Conservation (phyloP, 306 rosid species). For the Mucuna pruriens region DNA sequence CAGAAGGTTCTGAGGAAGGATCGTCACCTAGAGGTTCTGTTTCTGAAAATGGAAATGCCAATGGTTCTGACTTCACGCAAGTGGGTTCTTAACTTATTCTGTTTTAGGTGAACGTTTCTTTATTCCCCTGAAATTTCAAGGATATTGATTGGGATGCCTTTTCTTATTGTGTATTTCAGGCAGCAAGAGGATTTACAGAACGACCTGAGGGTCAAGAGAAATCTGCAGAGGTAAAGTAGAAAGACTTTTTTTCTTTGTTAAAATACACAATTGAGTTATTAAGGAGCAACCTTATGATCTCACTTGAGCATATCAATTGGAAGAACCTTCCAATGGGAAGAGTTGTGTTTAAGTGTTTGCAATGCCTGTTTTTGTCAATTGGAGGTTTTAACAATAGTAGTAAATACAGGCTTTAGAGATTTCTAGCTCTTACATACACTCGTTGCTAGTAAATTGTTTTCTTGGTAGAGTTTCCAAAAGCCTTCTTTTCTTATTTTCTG, state of each 20-base stretch:
- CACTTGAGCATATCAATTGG: neutral
- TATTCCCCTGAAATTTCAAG: neutral
- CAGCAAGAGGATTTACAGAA: constrained; percentile 59
- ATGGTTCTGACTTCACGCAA: constrained; percentile 53
- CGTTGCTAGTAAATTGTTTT: neutral
- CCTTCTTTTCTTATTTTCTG: neutral
- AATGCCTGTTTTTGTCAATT: neutral
- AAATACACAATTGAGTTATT: constrained; percentile 15
- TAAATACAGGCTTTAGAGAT: neutral
- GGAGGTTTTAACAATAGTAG: neutral
- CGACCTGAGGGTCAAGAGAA: constrained; percentile 59
- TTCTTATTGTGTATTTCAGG: constrained; percentile 54
- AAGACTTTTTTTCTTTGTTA: neutral
- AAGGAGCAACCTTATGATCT: neutral
- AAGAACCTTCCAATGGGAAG: neutral
- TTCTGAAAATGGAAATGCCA: constrained; percentile 80
- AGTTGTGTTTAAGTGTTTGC: constrained; percentile 8
- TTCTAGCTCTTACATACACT: neutral
- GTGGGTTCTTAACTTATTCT: constrained; percentile 58
- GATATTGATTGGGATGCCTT: constrained; percentile 30
- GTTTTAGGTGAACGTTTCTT: constrained; percentile 16
- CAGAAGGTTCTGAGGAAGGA: constrained; percentile 97
- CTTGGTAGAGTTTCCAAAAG: neutral
- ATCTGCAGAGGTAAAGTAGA: constrained; percentile 73
- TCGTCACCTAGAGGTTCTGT: constrained; percentile 90